Base-by-base conservation (phyloP, 2,329 filamentous ascomycete species). In the Verticillium zaregamsianum region DNA sequence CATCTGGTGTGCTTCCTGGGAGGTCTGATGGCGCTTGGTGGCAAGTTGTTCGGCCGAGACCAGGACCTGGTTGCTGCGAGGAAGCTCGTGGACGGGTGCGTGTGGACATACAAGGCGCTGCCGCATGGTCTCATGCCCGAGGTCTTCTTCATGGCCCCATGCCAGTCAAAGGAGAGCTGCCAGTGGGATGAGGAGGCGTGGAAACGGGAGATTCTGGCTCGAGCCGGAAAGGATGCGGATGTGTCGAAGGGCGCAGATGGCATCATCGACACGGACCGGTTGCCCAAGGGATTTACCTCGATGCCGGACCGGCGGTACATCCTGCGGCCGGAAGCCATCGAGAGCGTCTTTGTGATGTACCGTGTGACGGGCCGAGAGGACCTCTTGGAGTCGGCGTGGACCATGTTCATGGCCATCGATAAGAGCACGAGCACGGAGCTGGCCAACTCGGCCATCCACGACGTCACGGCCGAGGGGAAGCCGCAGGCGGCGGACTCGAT, bases 1-100 rank as follows among this genome's bases (percentile, higher is more conserved):
- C 90, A 92, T 70, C 77, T 91, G 2, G 82, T 83, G 3, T 93
- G 90, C 73, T 93, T 91, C 69, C 79, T 84, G 3, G 90, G 90
- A 7, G 90, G 89, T 11, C 87, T 90, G 79, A 87, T 90, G 55
- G 89, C 80, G 1, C 80, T 93, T 39, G 87, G 84, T 1, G 86
- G 89, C 1, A 85, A 82, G 63, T 77, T 92, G 31, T 84, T 90
- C 65, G 68, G 79, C 55, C 78, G 76, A 0, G 15, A 76, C 1
- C 73, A 78, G 14, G 79, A 86, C 62, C 70, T 86, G 9, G 70
- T 73, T 5, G 74, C 80, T 14, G 84, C 77, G 6, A 73, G 76
- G 58, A 79, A 78, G 64, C 72, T 86, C 14, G 79, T 83, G 0
- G 74, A 79, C 23, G 83, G 83, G n/a, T 88, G 85, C 64, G 80